A percentile compares a stretch with the other conserved stretches of the same genome.
These are phyloP conservation scores for Aspergillus alliaceus DNA, from an alignment of 2,329 filamentous ascomycete genomes.

Conservation along the genomic window DNA sequence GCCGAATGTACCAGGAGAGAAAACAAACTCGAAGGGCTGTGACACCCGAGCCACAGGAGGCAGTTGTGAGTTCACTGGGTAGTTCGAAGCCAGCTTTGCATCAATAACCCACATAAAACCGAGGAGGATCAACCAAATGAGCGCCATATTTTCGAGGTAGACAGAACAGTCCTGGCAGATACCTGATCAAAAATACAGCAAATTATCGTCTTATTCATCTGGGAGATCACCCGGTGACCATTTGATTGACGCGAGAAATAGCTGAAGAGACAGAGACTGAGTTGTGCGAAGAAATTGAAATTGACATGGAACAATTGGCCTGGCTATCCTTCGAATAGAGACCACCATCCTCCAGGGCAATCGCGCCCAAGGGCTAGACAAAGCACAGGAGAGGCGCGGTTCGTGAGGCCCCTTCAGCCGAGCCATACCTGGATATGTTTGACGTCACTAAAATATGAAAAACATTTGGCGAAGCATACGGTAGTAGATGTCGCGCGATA, in stretches of 20 bases:
- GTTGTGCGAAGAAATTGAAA: conserved; percentile 11
- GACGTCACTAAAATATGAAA: conserved; percentile 39
- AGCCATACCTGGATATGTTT: conserved; percentile 42
- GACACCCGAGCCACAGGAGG: conserved; percentile 73
- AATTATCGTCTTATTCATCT: conserved; percentile 10
- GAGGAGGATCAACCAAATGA: conserved; percentile 26
- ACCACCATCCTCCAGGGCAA: conserved; percentile 21
- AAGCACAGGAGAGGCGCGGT: conserved; percentile 33
- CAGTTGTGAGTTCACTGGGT: conserved; percentile 82
- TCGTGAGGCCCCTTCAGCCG: conserved; percentile 31
- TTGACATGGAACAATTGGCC: conserved; percentile 19
- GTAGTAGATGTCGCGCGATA: conserved; percentile 23
- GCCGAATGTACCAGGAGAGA: conserved; percentile 65
- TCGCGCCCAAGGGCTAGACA: conserved; percentile 30
- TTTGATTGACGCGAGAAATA: conserved; percentile 3
- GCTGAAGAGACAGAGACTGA: conserved; percentile 11
- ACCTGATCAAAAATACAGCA: conserved; percentile 17
- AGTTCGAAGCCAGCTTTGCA: conserved; percentile 49
- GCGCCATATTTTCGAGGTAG: conserved; percentile 26
- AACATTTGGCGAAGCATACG: conserved; percentile 25
- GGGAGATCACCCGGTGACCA: conserved; percentile 2
- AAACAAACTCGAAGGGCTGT: conserved; percentile 48
- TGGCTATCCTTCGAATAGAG: conserved; percentile 23
- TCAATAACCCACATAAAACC: conserved; percentile 27
- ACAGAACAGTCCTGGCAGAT: conserved; percentile 8